Conservation (phyloP, 2,329 filamentous ascomycete species). For the Aureobasidium zeae region DNA sequence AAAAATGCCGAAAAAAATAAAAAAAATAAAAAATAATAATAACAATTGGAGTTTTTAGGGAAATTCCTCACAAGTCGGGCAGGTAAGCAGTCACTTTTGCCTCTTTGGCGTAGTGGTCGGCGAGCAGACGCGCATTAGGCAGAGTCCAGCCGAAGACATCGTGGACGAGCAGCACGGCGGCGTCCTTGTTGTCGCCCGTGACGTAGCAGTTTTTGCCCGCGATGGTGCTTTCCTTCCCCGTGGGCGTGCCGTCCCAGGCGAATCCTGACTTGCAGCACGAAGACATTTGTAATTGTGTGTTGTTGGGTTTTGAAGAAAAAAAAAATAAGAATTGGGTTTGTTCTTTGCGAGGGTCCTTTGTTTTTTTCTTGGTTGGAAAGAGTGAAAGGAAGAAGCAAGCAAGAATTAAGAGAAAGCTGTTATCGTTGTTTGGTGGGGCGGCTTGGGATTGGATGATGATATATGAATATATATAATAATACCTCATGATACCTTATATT, state of each 20-base stretch:
- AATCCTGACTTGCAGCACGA: constrained; percentile 23
- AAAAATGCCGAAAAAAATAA: not conserved
- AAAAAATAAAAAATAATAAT: no score
- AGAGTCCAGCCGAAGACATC: constrained; percentile 39
- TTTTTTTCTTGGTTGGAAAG: no score
- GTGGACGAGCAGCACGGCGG: constrained; percentile 24
- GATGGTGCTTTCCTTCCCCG: constrained; percentile 19
- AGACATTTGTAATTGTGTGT: constrained; percentile 6
- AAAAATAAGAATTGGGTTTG: no score
- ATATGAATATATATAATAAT: no score
- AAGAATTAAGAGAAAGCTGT: no score
- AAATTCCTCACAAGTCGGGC: constrained; percentile 26
- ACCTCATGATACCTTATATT: no score
- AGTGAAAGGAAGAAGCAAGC: no score
- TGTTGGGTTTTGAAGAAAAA: no score
- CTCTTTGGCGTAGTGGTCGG: constrained; percentile 40
- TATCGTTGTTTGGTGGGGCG: no score
- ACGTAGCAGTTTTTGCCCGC: constrained; percentile 22
- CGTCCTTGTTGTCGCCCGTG: constrained; percentile 23
- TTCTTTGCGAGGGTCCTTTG: no score
- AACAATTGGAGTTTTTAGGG: no score
- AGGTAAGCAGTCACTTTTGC: constrained; percentile 40
- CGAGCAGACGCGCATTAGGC: constrained; percentile 37
- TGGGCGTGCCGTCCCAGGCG: constrained; percentile 23
- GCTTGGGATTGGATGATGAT: no score